These are phyloP conservation scores for Solanum virginianum DNA, from an alignment of 257 asterid species.

Conservation along the genomic window DNA sequence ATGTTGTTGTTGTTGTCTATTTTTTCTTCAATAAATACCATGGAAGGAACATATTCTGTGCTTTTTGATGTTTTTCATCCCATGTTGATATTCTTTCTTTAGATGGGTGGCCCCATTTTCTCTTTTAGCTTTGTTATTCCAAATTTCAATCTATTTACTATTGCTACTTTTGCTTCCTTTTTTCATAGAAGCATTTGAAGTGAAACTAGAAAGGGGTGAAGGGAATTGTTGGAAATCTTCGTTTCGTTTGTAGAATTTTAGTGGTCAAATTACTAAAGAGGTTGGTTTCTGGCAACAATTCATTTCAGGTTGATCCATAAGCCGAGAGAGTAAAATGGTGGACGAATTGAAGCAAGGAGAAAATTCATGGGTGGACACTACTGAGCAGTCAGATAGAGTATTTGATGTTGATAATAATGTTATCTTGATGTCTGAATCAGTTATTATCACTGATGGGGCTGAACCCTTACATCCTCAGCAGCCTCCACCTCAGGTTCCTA, in stretches of 20 bases:
- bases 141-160: not conserved
- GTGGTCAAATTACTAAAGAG: not conserved
- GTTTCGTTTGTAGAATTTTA: not conserved
- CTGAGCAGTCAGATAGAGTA: constrained; percentile 25
- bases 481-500: constrained; percentile 3
- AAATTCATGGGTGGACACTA: constrained; percentile 33
- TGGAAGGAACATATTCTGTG: not conserved
- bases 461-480: constrained; percentile 20
- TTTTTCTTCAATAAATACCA: not conserved
- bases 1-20: not conserved
- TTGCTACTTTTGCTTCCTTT: not conserved
- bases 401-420: constrained; percentile 15
- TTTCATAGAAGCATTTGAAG: not conserved
- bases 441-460: constrained; percentile 19
- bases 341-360: constrained; percentile 32
- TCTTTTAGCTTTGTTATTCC: not conserved
- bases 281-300: not conserved
- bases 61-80: not conserved
- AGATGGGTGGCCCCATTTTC: not conserved
- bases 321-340: constrained; percentile 21
- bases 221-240: not conserved
- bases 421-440: constrained; percentile 42
- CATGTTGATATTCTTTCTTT: not conserved
- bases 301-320: constrained; percentile 19
- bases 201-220: not conserved